These are phyloP conservation scores for Vanderwaltozyma polyspora DNA, from an alignment of 805 yeast species.

Conservation along the genomic window DNA sequence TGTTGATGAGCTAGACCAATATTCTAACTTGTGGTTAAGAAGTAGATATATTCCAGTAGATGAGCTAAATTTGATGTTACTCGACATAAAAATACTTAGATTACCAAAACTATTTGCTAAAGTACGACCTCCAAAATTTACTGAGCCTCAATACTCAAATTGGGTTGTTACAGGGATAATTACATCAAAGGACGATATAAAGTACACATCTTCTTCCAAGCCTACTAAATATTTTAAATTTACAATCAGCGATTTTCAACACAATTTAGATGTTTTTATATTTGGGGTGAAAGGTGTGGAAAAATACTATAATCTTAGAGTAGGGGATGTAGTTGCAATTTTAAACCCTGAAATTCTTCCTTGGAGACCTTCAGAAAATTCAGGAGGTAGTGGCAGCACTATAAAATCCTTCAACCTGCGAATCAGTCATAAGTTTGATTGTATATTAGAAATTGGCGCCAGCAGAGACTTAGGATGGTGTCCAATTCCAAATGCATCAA, in stretches of 20 bases:
- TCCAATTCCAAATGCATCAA: constrained; percentile 33
- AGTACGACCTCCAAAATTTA: constrained; percentile 55
- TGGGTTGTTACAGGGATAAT: constrained; percentile 75
- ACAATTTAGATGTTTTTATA: constrained; percentile 47
- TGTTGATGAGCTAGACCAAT: constrained; percentile 36
- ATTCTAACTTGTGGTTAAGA: constrained; percentile 33
- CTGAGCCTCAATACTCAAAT: constrained; percentile 60
- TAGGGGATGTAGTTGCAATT: constrained; percentile 66
- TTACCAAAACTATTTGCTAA: constrained; percentile 52
- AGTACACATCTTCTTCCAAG: constrained; percentile 31
- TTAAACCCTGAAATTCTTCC: constrained; percentile 60
- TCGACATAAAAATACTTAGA: constrained; percentile 43
- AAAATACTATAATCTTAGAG: constrained; percentile 58
- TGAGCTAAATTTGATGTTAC: constrained; percentile 30
- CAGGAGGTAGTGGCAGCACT: constrained; percentile 8
- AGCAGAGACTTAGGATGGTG: constrained; percentile 63
- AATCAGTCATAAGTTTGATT: constrained; percentile 38
- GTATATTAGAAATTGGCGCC: constrained; percentile 63
- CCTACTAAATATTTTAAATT: constrained; percentile 49
- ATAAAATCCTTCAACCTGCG: constrained; percentile 42
- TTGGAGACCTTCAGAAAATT: constrained; percentile 24
- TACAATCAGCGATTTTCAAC: constrained; percentile 56
- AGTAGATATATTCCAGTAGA: constrained; percentile 36
- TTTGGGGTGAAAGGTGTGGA: constrained; percentile 54
- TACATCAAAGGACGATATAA: constrained; percentile 43